Evolutionary conservation across 495 filamentous ascomycete genomes (phyloP).

Genomic region (Penicillium ochrochloron): DNA sequence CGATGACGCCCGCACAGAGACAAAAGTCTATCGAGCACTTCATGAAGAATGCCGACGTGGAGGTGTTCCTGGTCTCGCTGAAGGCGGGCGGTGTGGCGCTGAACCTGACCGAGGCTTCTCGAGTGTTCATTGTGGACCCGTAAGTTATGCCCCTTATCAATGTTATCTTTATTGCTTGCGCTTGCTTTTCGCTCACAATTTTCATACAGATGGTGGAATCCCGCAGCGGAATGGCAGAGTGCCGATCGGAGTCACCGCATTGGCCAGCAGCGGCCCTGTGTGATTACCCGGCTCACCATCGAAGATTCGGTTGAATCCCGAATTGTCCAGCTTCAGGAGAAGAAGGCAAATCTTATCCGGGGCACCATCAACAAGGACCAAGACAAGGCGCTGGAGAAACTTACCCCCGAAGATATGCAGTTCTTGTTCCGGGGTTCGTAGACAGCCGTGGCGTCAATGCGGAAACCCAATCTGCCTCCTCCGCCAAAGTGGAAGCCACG

Average conservation of each 20-base stretch:
- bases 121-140: constrained; percentile 95
- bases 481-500: not conserved
- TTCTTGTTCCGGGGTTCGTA: constrained; percentile 84
- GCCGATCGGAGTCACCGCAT: constrained; percentile 97
- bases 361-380: constrained; percentile 94
- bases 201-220: constrained; percentile 84
- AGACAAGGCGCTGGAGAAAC: constrained; percentile 77
- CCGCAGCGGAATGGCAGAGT: constrained; percentile 95
- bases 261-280: constrained; percentile 88
- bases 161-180: not conserved
- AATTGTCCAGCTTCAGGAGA: constrained; percentile 94
- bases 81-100: constrained; percentile 96
- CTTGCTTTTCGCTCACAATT: constrained; percentile 22
- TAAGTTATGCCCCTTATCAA: constrained; percentile 50
- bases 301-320: constrained; percentile 95
- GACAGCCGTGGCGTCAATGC: constrained; percentile 4
- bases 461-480: constrained; percentile 3
- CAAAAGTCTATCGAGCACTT: constrained; percentile 92
- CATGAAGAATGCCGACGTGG: constrained; percentile 90
- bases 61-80: constrained; percentile 91
- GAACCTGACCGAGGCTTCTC: constrained; percentile 91
- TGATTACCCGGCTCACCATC: constrained; percentile 91
- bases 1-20: constrained; percentile 90
- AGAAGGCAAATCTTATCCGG: constrained; percentile 95
- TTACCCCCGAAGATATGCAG: constrained; percentile 89